Evolutionary conservation across 805 yeast genomes (phyloP), one percentile per base, ranked within the genome.

Genomic region (Metschnikowia reukaufii): DNA sequence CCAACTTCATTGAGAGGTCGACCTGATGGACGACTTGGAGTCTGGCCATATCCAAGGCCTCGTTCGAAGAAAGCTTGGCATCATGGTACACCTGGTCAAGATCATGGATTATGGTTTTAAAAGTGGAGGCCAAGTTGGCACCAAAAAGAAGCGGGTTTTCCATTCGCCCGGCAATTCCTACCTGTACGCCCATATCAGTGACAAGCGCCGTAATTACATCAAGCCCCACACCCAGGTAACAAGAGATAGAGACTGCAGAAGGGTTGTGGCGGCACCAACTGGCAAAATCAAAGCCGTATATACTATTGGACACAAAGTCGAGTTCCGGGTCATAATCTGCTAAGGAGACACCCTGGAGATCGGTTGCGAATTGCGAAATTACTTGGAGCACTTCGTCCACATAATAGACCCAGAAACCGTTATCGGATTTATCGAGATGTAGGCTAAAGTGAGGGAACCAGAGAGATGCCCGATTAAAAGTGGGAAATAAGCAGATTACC

Each of bases 161-260:
- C 46, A 68, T 58, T 39, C 65, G 64, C 4, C 81, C 70, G 20
- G 73, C 59, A 20, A 59, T 58, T 8, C 73, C 76, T 34, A 77
- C 60, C 51, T 74, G 80, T 2, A 62, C 63, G 4, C 80, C 82
- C 10, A 81, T 68, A 59, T 81, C 85, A 46, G 73, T 66, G 9
- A 79, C 66, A 13, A 79, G 60, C 12, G 74, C 73, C 6, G 78
- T 65, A 7, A 76, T 61, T 13, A 79, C 54, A 56, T 81, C 83
- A 45, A 78, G 58, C 1, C 81, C 82, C 41, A 62, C 58, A 41
- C 72, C 67, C 8, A 54, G 57, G 51, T 66, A 58, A 51, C 82
- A 55, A 50, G 59, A 39, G 42, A 54, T 36, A 25, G 39, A 18
- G 38, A 52, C 47, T 13, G 57, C 47, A 13, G 49, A 48, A 38